phyloP scores from a whole-genome alignment of 176 grass and related monocot genomes.

The Ensete glaucum region DNA sequence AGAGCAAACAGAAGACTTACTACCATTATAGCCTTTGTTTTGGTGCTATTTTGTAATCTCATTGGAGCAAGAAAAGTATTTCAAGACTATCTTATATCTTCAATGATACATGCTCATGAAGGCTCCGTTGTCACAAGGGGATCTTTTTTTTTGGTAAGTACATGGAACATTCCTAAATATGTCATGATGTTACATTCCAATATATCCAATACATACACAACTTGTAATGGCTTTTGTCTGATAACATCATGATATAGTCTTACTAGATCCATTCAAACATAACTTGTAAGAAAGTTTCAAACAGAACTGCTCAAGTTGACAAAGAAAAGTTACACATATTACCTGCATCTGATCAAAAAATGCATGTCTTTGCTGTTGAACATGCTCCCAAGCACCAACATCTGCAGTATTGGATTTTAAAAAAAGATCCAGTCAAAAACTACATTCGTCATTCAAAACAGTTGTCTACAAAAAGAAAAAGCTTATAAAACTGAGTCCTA shows the following conservation, averaged over 20 bases:
- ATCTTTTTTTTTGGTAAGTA: neutral
- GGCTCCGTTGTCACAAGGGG: neutral
- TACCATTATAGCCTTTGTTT: neutral
- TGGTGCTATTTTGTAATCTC: neutral
- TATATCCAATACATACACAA: neutral
- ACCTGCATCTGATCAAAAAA: slow-evolving; percentile 98
- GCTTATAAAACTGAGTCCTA: neutral
- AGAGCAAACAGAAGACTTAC: neutral
- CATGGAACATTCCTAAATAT: neutral
- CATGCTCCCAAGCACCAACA: slow-evolving; percentile 86
- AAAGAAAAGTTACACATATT: neutral
- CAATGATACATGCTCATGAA: neutral
- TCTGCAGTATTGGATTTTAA: slow-evolving; percentile 31
- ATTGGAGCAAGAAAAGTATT: neutral
- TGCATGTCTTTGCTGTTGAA: slow-evolving; percentile 85
- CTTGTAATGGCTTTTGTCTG: neutral
- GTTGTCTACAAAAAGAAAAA: neutral
- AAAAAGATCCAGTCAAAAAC: neutral
- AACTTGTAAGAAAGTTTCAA: neutral
- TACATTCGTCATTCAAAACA: neutral
- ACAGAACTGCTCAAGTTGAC: neutral
- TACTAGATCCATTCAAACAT: neutral
- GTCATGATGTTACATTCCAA: neutral
- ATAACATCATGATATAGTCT: neutral
- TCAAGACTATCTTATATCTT: neutral